Evolutionary conservation across 192 early-diverging fungal genomes (phyloP).

Genomic region (Coemansia sp.): DNA sequence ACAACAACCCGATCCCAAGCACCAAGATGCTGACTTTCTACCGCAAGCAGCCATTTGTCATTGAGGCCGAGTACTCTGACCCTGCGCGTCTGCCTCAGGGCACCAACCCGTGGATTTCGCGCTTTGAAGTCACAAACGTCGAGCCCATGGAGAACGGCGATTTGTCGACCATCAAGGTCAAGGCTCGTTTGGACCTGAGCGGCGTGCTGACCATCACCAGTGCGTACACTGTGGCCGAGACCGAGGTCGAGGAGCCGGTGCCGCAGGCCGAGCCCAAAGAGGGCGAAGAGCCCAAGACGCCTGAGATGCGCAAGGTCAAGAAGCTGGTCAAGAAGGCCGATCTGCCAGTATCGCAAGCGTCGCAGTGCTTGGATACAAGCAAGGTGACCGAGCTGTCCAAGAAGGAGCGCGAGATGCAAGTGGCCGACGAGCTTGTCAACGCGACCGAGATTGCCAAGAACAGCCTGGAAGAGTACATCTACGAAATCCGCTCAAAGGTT

Average conservation of each 20-base stretch:
- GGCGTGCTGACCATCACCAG: conserved; percentile 77
- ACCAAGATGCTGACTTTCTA: conserved; percentile 92
- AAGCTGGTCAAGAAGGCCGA: conserved; percentile 87
- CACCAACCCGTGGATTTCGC: conserved; percentile 77
- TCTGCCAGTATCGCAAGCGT: conserved; percentile 67
- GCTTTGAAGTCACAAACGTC: conserved; percentile 84
- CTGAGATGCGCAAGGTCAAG: conserved; percentile 79
- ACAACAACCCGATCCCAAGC: conserved; percentile 83
- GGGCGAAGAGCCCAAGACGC: conserved; percentile 59
- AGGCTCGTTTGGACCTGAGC: conserved; percentile 84
- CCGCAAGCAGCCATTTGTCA: conserved; percentile 79
- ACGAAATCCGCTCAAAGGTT: conserved; percentile 88
- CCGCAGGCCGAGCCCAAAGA: conserved; percentile 60
- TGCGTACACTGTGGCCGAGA: conserved; percentile 87
- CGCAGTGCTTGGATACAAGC: conserved; percentile 59
- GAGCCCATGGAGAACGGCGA: conserved; percentile 60
- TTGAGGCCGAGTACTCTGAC: conserved; percentile 77
- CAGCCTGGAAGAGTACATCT: conserved; percentile 97
- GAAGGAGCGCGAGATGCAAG: conserved; percentile 81
- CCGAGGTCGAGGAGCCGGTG: conserved; percentile 76
- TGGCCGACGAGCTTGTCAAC: conserved; percentile 82
- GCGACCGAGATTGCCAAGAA: conserved; percentile 95
- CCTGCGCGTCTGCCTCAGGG: conserved; percentile 72
- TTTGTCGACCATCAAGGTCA: conserved; percentile 84
- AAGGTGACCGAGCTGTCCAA: conserved; percentile 68